phyloP scores from a whole-genome alignment of 441 rosid genomes.

The Manihot esculenta region DNA sequence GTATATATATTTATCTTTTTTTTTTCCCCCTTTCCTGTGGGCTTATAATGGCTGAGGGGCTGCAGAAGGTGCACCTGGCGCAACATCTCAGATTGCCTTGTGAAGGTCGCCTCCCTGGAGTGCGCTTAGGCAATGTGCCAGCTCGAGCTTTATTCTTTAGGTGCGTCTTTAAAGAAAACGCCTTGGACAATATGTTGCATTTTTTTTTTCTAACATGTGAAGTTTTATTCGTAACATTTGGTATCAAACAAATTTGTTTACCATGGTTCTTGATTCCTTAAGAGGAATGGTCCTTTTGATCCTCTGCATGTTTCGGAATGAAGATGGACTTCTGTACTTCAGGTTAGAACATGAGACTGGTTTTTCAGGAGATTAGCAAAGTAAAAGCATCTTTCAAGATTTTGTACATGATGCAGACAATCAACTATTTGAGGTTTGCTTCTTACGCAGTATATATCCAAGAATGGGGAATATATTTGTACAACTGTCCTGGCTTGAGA shows the following conservation, averaged over 20 bases:
- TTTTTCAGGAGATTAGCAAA: not conserved
- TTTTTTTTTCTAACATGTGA: not conserved
- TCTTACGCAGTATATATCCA: not conserved
- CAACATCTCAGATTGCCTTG: too few species aligned
- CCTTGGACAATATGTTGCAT: too few species aligned
- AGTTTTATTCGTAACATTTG: not conserved
- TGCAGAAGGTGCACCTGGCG: too few species aligned
- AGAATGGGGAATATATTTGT: not conserved
- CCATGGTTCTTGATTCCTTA: not conserved
- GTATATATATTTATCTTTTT: too few species aligned
- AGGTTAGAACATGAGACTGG: not conserved
- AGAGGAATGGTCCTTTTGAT: not conserved
- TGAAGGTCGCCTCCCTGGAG: too few species aligned
- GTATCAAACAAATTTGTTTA: not conserved
- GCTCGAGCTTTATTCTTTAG: too few species aligned
- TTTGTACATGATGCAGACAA: not conserved
- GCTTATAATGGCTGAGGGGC: too few species aligned
- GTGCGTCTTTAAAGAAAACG: too few species aligned
- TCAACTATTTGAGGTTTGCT: not conserved
- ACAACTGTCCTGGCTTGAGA: not conserved
- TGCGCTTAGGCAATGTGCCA: too few species aligned
- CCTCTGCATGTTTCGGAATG: not conserved
- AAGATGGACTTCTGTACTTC: not conserved
- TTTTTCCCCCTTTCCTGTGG: too few species aligned
- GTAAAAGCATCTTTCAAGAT: not conserved